Evolutionary conservation across 192 early-diverging fungal genomes (phyloP), one percentile per base, ranked within the genome.

Genomic region (Tieghemiomyces parasiticus): DNA sequence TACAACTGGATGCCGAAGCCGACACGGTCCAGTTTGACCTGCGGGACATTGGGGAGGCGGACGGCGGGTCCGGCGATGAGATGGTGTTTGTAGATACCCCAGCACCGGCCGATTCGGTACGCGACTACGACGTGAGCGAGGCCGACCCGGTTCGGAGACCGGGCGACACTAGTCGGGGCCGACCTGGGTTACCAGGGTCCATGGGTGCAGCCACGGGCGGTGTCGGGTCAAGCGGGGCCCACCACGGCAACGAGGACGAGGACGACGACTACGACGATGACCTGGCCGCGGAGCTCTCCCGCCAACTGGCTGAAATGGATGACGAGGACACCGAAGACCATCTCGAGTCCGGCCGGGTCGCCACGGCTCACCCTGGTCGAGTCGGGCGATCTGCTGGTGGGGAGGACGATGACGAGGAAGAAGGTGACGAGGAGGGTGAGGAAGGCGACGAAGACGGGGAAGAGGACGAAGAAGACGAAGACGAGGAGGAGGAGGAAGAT

Each of bases 1-100:
- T 91, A 10, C 65, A 83, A 52, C 80, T 79, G 19, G 89, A 91
- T 71, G 71, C 78, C 1, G 66, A 74, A 34, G 87, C 90, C 2
- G 83, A 87, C 29, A 74, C 88, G 32, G 81, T 91, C 10, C 52
- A 64, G 32, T 87, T 79, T 61, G 54, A 56, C 13, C 16, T 56
- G 14, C 54, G 54, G 1, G 83, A 81, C 87, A 68, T 31, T 26
- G 20, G 22, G 19, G 26, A 35, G 33, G 3, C 25, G 32, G 10
- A 53, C 44, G 50, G 13, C 16, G n/a, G n/a, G n/a, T 46, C 58
- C 47, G 56, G 19, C 30, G 54, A 54, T 55, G 35, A 26, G n/a
- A n/a, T 16, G 24, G 29, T 60, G 10, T 65, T 67, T 25, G 24
- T 51, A 25, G 33, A n/a, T n/a, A n/a, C n/a, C n/a, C n/a, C 52